phyloP scores from a whole-genome alignment of 1,284 basidiomycete genomes.

The Trichosporon ovoides region DNA sequence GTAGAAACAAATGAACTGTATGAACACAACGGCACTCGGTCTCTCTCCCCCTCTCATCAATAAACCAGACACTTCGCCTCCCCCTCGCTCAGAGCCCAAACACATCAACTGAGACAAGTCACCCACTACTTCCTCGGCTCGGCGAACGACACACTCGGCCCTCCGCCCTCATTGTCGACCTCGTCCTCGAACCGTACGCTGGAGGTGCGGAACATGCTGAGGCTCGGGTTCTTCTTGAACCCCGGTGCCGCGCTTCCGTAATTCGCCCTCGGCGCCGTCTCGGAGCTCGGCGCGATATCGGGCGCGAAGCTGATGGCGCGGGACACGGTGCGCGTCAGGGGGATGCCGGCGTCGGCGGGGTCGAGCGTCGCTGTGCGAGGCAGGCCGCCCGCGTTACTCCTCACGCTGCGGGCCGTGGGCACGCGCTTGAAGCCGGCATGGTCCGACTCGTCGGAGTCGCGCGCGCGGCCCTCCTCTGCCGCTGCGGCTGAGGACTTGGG shows the following conservation, averaged over 20 bases:
- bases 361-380: background rate
- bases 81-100: too few relatives aligned
- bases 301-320: constrained; percentile 42
- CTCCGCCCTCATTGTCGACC: background rate
- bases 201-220: constrained; percentile 40
- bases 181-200: constrained; percentile 23
- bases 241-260: constrained; percentile 39
- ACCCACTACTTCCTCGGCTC: background rate
- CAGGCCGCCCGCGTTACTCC: too few relatives aligned
- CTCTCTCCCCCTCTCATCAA: too few relatives aligned
- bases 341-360: constrained; percentile 10
- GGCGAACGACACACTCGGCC: background rate
- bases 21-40: too few relatives aligned
- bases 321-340: constrained; percentile 22
- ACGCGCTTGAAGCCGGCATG: constrained; percentile 12
- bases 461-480: constrained; percentile 15
- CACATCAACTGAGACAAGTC: too few relatives aligned
- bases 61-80: too few relatives aligned
- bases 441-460: background rate
- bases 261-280: constrained; percentile 40
- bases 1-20: too few relatives aligned
- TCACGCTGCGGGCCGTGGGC: background rate
- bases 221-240: constrained; percentile 37
- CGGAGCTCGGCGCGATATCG: constrained; percentile 29
- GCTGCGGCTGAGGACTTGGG: background rate